Evolutionary conservation across 2,329 filamentous ascomycete species (phyloP), one percentile per base, ranked within the genome.

Genomic region (Emergomyces pasteurianus): DNA sequence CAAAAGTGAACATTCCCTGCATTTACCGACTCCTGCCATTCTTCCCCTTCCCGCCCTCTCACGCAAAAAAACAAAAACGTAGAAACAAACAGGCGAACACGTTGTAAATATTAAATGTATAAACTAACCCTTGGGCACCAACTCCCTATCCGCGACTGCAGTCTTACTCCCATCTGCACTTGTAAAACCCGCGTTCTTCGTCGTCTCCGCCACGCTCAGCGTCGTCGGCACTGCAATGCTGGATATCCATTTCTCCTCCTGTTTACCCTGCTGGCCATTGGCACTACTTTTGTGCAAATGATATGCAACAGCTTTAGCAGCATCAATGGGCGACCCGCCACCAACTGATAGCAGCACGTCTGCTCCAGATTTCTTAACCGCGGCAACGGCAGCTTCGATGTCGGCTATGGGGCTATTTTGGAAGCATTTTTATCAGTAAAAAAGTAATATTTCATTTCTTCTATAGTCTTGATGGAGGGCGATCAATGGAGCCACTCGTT

Each of bases 111-210:
- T 8, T 9, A 53, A 38, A 28, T 2, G 14, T 1, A 31, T 53
- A 31, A 3, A 53, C 50, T 34, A 36, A 59, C 68, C 66, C 21
- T 62, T 63, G 1, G 68, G 67, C 36, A 65, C 67, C n/a, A 68
- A 47, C 43, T 65, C 63, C 9, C 64, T 64, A 49, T 68, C 59
- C 6, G 47, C 49, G 46, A 71, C 65, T 8, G 26, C 58, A 53
- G 62, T 49, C 50, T 64, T 64, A 34, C 38, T 28, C 6, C 63
- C 63, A 18, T 61, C 58, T 23, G 55, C 60, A 46, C 40, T 58
- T 18, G 61, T 64, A 62, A 40, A 64, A 23, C 63, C 63, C 12
- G 61, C 63, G 42, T 50, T 58, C 52, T 55, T 38, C 18, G 63
- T 64, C 18, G 60, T 64, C 46, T 64, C 63, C 46, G 63, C 63